phyloP scores from a whole-genome alignment of 108 stramenopile species.

The Cyclotella choctawhatcheeana region DNA sequence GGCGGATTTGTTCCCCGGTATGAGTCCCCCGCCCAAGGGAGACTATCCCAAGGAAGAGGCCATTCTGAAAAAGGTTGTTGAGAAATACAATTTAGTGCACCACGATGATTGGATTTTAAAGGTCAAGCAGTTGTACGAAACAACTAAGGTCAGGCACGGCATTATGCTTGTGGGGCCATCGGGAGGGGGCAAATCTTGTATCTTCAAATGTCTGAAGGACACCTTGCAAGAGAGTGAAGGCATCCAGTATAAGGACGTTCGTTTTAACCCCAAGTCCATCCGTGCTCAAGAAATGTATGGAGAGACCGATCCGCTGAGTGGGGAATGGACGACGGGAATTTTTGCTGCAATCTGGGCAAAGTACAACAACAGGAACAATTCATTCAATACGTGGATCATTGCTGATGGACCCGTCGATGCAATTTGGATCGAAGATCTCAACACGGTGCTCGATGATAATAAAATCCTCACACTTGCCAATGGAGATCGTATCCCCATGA shows the following conservation, averaged over 20 bases:
- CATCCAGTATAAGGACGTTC: slow-evolving; percentile 75
- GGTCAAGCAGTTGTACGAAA: slow-evolving; percentile 91
- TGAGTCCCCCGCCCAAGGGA: slow-evolving; percentile 76
- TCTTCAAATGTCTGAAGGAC: slow-evolving; percentile 76
- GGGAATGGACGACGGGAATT: slow-evolving; percentile 94
- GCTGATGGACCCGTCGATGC: slow-evolving; percentile 95
- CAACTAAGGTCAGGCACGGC: slow-evolving; percentile 79
- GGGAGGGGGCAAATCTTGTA: slow-evolving; percentile 91
- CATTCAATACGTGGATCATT: slow-evolving; percentile 94
- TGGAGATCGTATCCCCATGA: slow-evolving; percentile 95
- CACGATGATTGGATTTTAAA: slow-evolving; percentile 84
- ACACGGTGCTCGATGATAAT: slow-evolving; percentile 93
- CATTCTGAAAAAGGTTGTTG: slow-evolving; percentile 64
- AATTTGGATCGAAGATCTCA: slow-evolving; percentile 96
- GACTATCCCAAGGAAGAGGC: slow-evolving; percentile 84
- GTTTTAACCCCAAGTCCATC: slow-evolving; percentile 93
- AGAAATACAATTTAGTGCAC: slow-evolving; percentile 59
- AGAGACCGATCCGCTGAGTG: slow-evolving; percentile 85
- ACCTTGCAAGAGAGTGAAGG: slow-evolving; percentile 78
- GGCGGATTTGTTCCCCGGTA: slow-evolving; percentile 85
- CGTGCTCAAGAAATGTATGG: slow-evolving; percentile 94
- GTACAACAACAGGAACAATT: slow-evolving; percentile 85
- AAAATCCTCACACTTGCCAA: slow-evolving; percentile 89
- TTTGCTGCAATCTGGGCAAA: slow-evolving; percentile 94
- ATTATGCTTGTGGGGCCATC: slow-evolving; percentile 93